These are phyloP conservation scores for Colletotrichum chrysophilum DNA, from an alignment of 2,329 filamentous ascomycete species.

Conservation along the genomic window DNA sequence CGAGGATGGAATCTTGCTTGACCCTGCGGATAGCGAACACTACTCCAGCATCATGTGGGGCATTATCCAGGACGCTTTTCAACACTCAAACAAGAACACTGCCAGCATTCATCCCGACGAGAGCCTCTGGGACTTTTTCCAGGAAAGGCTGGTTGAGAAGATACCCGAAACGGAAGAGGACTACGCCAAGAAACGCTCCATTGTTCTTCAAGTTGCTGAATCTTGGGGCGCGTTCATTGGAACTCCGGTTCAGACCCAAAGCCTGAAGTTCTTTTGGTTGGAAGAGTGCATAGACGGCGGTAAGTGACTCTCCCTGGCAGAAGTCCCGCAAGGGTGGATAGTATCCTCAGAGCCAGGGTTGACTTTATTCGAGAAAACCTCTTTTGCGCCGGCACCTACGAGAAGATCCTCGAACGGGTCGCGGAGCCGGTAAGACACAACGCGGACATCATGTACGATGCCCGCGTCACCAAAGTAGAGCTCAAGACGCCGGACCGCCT, in stretches of 20 bases:
- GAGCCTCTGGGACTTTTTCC: conserved; percentile 62
- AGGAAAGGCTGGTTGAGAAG: conserved; percentile 46
- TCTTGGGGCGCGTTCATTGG: conserved; percentile 77
- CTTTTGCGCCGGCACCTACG: conserved; percentile 65
- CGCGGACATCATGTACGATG: conserved; percentile 58
- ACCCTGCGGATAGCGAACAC: conserved; percentile 47
- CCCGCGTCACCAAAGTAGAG: conserved; percentile 50
- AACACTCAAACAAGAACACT: conserved; percentile 64
- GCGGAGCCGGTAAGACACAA: conserved; percentile 60
- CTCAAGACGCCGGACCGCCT: conserved; percentile 29
- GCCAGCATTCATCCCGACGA: conserved; percentile 49
- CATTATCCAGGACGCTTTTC: conserved; percentile 71
- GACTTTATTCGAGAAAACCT: conserved; percentile 53
- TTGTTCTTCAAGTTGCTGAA: conserved; percentile 60
- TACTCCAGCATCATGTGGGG: conserved; percentile 67
- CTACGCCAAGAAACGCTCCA: conserved; percentile 43
- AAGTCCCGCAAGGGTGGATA: not conserved
- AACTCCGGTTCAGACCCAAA: conserved; percentile 67
- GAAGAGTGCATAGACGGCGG: conserved; percentile 79
- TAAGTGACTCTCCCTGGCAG: conserved; percentile 32
- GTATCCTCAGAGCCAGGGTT: not conserved
- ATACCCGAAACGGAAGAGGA: conserved; percentile 49
- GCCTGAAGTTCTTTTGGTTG: conserved; percentile 78
- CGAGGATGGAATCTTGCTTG: conserved; percentile 57
- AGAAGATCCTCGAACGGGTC: conserved; percentile 62